Conservation (phyloP, 2,329 filamentous ascomycete genomes). For the Xylaria polymorpha region DNA sequence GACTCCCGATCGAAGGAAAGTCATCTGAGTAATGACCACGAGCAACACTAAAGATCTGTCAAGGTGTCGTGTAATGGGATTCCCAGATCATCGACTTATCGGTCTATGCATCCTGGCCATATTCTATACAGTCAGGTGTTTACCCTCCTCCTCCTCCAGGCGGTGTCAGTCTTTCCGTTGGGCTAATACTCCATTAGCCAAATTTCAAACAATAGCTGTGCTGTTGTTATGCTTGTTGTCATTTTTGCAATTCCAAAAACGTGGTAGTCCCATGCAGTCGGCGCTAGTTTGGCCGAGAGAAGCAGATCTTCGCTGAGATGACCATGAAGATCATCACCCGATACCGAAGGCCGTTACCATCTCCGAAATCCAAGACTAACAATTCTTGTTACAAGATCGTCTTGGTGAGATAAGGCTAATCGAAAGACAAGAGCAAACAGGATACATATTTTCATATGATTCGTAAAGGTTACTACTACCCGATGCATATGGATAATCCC, state of each 20-base stretch:
- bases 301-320: conserved; percentile 11
- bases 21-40: not conserved
- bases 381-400: conserved; percentile 5
- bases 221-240: not conserved
- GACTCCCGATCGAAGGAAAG: not conserved
- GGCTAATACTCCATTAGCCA: conserved; percentile 2
- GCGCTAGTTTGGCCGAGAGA: not conserved
- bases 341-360: conserved; percentile 24
- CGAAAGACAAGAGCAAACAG: conserved; percentile 1
- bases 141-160: not conserved
- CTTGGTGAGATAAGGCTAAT: conserved; percentile 23
- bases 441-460: not conserved
- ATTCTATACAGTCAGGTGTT: not conserved
- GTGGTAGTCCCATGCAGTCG: not conserved
- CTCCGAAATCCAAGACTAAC: conserved; percentile 2
- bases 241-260: conserved; percentile 6
- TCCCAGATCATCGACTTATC: conserved; percentile 1
- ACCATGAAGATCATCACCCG: conserved; percentile 25
- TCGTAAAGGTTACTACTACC: not conserved
- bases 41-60: not conserved
- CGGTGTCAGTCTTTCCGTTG: not conserved
- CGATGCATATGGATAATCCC: not conserved
- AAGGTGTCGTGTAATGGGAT: not conserved
- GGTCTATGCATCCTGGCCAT: not conserved
- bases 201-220: not conserved